Evolutionary conservation across 257 asterid genomes (phyloP).

Genomic region (Verbena officinalis): DNA sequence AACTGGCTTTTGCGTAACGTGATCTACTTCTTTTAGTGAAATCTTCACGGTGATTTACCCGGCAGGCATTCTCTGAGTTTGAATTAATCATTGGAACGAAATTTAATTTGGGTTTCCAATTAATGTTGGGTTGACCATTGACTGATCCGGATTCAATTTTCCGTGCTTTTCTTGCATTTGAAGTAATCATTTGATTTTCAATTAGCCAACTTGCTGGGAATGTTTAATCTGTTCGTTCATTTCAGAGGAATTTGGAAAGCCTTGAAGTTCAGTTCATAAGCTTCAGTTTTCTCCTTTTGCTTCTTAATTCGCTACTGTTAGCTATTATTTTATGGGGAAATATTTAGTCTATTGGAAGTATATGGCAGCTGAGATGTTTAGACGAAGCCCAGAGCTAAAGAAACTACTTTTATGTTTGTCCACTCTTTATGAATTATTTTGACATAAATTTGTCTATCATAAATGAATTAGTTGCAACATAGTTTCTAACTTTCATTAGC

Average conservation of each 20-base stretch:
- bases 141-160: conserved; percentile 24
- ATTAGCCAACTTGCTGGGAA: not conserved
- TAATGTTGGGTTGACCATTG: conserved; percentile 30
- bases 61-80: conserved; percentile 24
- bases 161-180: conserved; percentile 18
- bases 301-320: not conserved
- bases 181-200: not conserved
- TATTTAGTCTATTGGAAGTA: not conserved
- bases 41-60: conserved; percentile 7
- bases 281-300: not conserved
- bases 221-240: conserved; percentile 1
- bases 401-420: conserved; percentile 1
- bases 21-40: not conserved
- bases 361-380: conserved; percentile 6
- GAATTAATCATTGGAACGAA: conserved; percentile 19
- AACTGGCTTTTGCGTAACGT: not conserved
- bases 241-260: conserved; percentile 6
- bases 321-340: not conserved
- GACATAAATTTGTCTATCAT: not conserved
- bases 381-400: conserved; percentile 1
- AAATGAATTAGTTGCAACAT: not conserved
- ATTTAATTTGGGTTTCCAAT: conserved; percentile 13
- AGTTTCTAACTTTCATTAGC: conserved; percentile 11
- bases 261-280: conserved; percentile 16
- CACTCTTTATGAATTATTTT: conserved; percentile 10